Evolutionary conservation across 805 yeast genomes (phyloP).

Genomic region (Metschnikowia bowlesiae): DNA sequence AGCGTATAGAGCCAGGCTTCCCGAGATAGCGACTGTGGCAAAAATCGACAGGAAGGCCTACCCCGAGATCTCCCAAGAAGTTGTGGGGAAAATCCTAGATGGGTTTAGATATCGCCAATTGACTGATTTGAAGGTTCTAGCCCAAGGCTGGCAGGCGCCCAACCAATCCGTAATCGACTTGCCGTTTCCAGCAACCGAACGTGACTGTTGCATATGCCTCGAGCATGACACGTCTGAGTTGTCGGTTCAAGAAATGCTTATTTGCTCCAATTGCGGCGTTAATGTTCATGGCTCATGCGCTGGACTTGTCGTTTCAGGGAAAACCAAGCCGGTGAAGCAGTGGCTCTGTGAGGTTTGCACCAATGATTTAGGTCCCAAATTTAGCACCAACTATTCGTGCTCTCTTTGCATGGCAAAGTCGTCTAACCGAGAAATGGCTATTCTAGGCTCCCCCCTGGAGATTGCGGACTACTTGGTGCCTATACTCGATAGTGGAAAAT

Average conservation of each 20-base stretch:
- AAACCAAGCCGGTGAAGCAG: constrained; percentile 29
- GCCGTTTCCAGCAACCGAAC: constrained; percentile 9
- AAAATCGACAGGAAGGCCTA: constrained; percentile 20
- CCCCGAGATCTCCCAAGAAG: constrained; percentile 14
- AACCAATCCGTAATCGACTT: constrained; percentile 12
- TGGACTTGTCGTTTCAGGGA: constrained; percentile 37
- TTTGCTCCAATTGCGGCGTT: constrained; percentile 64
- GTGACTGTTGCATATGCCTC: constrained; percentile 56
- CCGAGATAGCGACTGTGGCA: constrained; percentile 5
- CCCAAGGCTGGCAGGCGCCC: constrained; percentile 11
- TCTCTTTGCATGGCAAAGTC: constrained; percentile 59
- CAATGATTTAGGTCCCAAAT: constrained; percentile 60
- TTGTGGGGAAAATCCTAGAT: constrained; percentile 13
- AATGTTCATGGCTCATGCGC: constrained; percentile 68
- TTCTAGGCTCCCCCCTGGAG: constrained; percentile 36
- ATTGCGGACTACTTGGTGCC: constrained; percentile 66
- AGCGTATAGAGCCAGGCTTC: constrained; percentile 17
- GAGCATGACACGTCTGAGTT: constrained; percentile 27
- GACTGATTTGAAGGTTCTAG: constrained; percentile 22
- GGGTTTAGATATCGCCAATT: constrained; percentile 23
- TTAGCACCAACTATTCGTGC: constrained; percentile 58
- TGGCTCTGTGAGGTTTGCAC: constrained; percentile 84
- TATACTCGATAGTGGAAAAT: constrained; percentile 54
- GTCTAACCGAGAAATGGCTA: constrained; percentile 42
- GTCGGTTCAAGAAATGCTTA: constrained; percentile 35